phyloP scores from a whole-genome alignment of 2,329 filamentous ascomycete species.

The Fusarium clavum region DNA sequence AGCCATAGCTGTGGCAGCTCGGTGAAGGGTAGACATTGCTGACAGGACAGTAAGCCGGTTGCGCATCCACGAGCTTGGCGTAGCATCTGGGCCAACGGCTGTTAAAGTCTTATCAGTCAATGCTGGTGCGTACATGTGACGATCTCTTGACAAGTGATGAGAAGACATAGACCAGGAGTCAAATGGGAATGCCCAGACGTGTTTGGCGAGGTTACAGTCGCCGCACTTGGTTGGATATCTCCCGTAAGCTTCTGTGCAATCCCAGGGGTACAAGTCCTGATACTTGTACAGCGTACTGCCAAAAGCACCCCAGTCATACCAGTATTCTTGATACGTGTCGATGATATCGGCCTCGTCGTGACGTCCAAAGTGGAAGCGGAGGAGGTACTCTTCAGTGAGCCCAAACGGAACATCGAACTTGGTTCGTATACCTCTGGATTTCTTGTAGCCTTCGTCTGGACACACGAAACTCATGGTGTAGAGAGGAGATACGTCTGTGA shows the following conservation, averaged over 20 bases:
- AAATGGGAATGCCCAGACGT: slow-evolving; percentile 59
- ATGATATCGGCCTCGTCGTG: slow-evolving; percentile 57
- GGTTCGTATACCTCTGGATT: slow-evolving; percentile 41
- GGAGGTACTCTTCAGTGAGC: slow-evolving; percentile 57
- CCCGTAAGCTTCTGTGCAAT: slow-evolving; percentile 59
- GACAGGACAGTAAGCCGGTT: slow-evolving; percentile 52
- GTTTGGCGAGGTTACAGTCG: slow-evolving; percentile 57
- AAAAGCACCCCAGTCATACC: slow-evolving; percentile 59
- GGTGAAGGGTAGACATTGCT: slow-evolving; percentile 48
- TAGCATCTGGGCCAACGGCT: slow-evolving; percentile 31
- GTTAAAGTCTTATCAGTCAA: slow-evolving; percentile 14
- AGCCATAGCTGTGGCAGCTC: slow-evolving; percentile 53
- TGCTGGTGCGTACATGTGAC: slow-evolving; percentile 50
- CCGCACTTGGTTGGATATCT: slow-evolving; percentile 53
- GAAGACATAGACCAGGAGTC: slow-evolving; percentile 57
- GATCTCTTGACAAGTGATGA: slow-evolving; percentile 54
- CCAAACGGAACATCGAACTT: slow-evolving; percentile 56
- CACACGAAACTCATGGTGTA: slow-evolving; percentile 58
- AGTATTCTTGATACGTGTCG: slow-evolving; percentile 58
- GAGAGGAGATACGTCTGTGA: slow-evolving; percentile 25
- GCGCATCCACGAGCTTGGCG: slow-evolving; percentile 48
- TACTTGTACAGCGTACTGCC: slow-evolving; percentile 53
- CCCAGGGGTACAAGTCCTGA: slow-evolving; percentile 59
- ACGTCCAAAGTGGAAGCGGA: slow-evolving; percentile 53
- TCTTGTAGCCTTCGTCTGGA: slow-evolving; percentile 44